Conservation (phyloP, 2,329 filamentous ascomycete genomes). For the Pestalotiopsis sp. region DNA sequence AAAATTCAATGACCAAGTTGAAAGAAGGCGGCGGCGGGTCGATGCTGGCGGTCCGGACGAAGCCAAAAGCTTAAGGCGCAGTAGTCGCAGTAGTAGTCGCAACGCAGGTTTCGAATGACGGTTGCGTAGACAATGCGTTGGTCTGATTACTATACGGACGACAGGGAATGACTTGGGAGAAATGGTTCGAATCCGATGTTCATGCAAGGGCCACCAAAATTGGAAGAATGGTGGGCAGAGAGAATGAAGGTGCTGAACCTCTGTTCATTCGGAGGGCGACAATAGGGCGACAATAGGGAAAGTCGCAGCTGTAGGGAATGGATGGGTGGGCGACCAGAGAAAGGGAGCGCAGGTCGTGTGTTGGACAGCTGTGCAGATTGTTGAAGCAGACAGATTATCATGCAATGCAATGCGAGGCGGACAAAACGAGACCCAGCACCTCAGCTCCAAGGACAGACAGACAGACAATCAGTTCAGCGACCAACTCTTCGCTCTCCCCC, state of each 20-base stretch:
- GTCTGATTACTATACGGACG: background rate
- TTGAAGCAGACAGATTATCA: background rate
- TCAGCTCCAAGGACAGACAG: background rate
- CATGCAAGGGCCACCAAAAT: background rate
- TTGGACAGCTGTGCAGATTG: background rate
- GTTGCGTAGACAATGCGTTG: background rate
- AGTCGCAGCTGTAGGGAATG: background rate
- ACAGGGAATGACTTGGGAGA: background rate
- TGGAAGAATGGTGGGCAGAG: background rate
- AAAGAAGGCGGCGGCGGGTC: background rate
- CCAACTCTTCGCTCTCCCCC: background rate
- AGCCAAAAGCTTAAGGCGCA: background rate
- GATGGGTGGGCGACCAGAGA: background rate
- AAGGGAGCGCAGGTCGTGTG: background rate
- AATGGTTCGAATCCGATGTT: background rate
- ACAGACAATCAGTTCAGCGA: background rate
- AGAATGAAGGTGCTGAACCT: background rate
- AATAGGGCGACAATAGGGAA: background rate
- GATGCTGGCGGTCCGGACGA: background rate
- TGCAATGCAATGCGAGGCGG: background rate
- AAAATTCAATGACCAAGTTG: background rate
- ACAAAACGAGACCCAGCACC: background rate
- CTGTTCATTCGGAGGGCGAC: background rate
- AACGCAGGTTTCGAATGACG: background rate
- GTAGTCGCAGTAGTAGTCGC: background rate